A percentile compares a stretch with the other conserved stretches of the same genome.
These are phyloP conservation scores for Letharia lupina DNA, from an alignment of 495 filamentous ascomycete genomes.

Conservation along the genomic window DNA sequence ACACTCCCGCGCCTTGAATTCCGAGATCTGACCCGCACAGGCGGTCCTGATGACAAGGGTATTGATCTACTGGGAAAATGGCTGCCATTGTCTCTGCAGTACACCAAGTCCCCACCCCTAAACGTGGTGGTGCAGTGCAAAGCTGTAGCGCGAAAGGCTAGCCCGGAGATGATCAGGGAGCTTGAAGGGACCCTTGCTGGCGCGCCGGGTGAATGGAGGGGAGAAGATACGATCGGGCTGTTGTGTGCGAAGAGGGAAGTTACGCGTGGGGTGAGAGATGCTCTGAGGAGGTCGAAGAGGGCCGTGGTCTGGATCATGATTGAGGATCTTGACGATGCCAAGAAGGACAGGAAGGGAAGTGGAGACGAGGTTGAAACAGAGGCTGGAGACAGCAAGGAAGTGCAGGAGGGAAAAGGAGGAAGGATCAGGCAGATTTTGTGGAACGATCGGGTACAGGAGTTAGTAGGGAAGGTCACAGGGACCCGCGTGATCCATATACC, in stretches of 20 bases:
- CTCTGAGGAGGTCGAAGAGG: constrained; percentile 54
- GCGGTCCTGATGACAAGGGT: constrained; percentile 66
- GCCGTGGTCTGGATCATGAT: constrained; percentile 53
- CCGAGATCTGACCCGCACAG: constrained; percentile 54
- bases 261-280: constrained; percentile 54
- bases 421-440: constrained; percentile 53
- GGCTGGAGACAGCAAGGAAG: background rate
- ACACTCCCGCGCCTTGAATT: constrained; percentile 57
- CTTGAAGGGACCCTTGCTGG: constrained; percentile 71
- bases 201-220: constrained; percentile 61
- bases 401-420: background rate
- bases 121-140: constrained; percentile 80
- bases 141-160: constrained; percentile 43
- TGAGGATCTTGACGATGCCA: constrained; percentile 33
- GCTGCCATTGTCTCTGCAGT: constrained; percentile 45
- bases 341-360: constrained; percentile 45
- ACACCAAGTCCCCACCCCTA: constrained; percentile 34
- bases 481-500: constrained; percentile 46
- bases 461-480: constrained; percentile 56
- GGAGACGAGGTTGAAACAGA: background rate
- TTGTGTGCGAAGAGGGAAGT: constrained; percentile 47
- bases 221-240: constrained; percentile 51
- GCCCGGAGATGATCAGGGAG: constrained; percentile 67
- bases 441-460: constrained; percentile 53
- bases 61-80: constrained; percentile 82